Evolutionary conservation across 1,284 basidiomycete species (phyloP), one percentile per base, ranked within the genome.

Genomic region (Ceratobasidium sp.): DNA sequence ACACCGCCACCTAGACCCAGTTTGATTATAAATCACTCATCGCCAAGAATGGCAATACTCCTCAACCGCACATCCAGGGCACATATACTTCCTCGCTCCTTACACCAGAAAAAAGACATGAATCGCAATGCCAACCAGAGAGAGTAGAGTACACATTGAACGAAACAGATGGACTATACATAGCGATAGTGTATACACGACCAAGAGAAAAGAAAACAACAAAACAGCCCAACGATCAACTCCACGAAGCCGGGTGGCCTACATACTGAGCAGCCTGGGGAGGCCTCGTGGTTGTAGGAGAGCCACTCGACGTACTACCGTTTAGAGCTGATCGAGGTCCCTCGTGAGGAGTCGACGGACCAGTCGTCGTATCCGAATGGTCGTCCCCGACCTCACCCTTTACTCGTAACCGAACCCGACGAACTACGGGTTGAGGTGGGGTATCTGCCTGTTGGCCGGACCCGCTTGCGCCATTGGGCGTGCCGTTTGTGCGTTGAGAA

Each of bases 361-460:
- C 71, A 20, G 72, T 28, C 18, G 72, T 51, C 42, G 72, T 42
- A 40, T 73, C 71, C 9, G 71, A 73, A 4, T n/a, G 23, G 2
- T 64, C 71, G 42, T 73, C 60, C 13, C 56, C 56, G 2, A 55
- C 49, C 26, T 60, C 56, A 3, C 71, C 71, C 40, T 73, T 73
- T 58, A 73, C 55, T 15, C 71, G 46, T 33, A 66, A 56, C 23
- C 49, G 63, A 2, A 76, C 72, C 33, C 72, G 56, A 40, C 60
- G 72, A 42, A 53, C 66, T n/a, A 51, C 53, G 26, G 55, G 64
- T 61, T 64, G 77, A 42, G 66, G 40, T 51, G 66, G 67, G 10
- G 53, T 71, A 46, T 44, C 77, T 73, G 73, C 28, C 26, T 58
- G 53, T 10, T 42, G 39, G n/a, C 68, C 44, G 77, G 78, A 51